Percentiles rank a stretch among this genome's conserved stretches.
Evolutionary conservation across 2,329 filamentous ascomycete genomes (phyloP).

Genomic region (Akanthomyces muscarius): DNA sequence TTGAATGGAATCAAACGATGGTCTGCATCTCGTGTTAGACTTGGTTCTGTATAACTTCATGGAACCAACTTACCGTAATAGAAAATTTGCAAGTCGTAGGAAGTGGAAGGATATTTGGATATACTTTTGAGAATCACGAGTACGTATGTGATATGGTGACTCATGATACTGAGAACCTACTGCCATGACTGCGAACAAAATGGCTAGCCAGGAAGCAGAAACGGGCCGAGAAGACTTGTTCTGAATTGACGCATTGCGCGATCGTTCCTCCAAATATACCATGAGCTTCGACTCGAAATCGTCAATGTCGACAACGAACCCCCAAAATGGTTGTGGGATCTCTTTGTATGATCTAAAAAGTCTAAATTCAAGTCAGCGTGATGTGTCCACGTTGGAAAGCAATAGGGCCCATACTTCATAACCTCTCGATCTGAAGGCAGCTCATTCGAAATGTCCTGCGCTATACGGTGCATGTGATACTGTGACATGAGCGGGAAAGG

Average conservation of each 20-base stretch:
- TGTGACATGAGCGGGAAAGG: constrained; percentile 65
- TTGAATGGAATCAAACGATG: constrained; percentile 63
- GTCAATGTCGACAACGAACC: constrained; percentile 62
- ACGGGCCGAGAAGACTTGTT: constrained; percentile 47
- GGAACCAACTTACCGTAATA: constrained; percentile 45
- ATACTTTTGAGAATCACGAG: constrained; percentile 56
- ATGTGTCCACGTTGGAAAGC: background rate
- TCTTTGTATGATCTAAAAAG: constrained; percentile 64
- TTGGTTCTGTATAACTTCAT: background rate
- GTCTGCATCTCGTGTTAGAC: constrained; percentile 34
- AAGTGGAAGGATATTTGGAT: constrained; percentile 64
- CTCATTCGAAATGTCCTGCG: constrained; percentile 57
- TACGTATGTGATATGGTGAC: constrained; percentile 58
- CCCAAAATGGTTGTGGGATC: constrained; percentile 64
- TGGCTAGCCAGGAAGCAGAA: constrained; percentile 62
- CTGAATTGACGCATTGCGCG: constrained; percentile 48
- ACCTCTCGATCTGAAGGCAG: constrained; percentile 62
- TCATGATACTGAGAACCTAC: constrained; percentile 65
- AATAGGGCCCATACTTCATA: constrained; percentile 52
- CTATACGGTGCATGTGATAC: constrained; percentile 56
- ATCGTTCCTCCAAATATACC: constrained; percentile 61
- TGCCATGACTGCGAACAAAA: constrained; percentile 61
- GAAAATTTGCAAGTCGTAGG: constrained; percentile 58
- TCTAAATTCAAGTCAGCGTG: constrained; percentile 31
- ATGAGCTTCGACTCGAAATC: constrained; percentile 62